These are phyloP conservation scores for Colletotrichum scovillei DNA, from an alignment of 2,329 filamentous ascomycete genomes.

Conservation along the genomic window DNA sequence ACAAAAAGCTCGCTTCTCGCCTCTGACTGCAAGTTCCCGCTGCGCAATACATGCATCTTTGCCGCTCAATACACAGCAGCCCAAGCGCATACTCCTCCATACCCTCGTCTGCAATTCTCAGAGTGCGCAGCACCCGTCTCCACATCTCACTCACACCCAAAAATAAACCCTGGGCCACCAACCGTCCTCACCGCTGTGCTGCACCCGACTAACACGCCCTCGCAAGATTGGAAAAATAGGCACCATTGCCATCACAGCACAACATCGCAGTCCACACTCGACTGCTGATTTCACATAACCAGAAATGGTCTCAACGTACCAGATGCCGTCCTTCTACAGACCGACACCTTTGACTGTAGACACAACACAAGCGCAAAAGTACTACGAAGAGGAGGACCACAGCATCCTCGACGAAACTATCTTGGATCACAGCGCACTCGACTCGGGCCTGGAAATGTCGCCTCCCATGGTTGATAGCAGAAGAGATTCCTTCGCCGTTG, in stretches of 20 bases:
- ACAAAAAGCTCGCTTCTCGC: conserved; percentile 16
- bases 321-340: conserved; percentile 64
- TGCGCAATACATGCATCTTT: conserved; percentile 4
- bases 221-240: conserved; percentile 28
- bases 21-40: neutral
- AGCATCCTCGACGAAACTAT: conserved; percentile 71
- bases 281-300: conserved; percentile 39
- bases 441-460: conserved; percentile 73
- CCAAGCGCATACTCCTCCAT: neutral
- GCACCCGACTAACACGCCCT: conserved; percentile 32
- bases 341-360: conserved; percentile 63
- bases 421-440: conserved; percentile 68
- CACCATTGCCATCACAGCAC: conserved; percentile 21
- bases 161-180: conserved; percentile 33
- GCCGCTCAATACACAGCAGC: neutral
- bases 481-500: conserved; percentile 71
- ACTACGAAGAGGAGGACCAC: conserved; percentile 71
- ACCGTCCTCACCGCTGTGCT: conserved; percentile 33
- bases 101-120: conserved; percentile 19
- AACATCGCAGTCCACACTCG: conserved; percentile 30
- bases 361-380: conserved; percentile 64
- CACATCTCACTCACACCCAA: conserved; percentile 33
- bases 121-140: conserved; percentile 24
- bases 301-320: conserved; percentile 62
- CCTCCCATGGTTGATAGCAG: conserved; percentile 72